Evolutionary conservation across 2,329 filamentous ascomycete genomes (phyloP), one percentile per base, ranked within the genome.

Genomic region (Cordyceps javanica): DNA sequence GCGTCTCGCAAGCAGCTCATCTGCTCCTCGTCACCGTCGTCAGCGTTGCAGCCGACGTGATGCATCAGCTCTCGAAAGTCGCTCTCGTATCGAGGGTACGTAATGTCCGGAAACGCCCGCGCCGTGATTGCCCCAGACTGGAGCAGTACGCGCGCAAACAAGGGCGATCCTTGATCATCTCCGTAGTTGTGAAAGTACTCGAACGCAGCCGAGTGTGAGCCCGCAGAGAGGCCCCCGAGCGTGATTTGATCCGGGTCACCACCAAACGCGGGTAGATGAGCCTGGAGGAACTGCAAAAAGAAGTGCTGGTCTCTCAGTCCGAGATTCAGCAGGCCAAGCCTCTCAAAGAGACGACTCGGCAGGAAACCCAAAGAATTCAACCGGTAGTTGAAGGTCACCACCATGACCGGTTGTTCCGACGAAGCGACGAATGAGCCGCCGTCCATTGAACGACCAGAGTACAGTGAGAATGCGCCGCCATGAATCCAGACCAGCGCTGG

Each of bases 181-280:
- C 66, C 69, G 14, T 73, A 74, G 41, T 71, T 73, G 51, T 73
- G 70, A 34, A 72, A 73, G 34, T 73, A 71, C 49, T 72, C 69
- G 2, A 73, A 70, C 7, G 70, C 72, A 0, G 72, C 69, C 0
- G 72, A 72, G 57, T 73, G 71, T 8, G 68, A 63, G 48, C 83
- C 82, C 0, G 82, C 80, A 10, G 76, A 79, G 59, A 82, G 77
- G 0, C 83, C 82, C 58, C 75, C 76, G 19, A 84, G 74, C 0
- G 80, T 82, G 0, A 86, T 77, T 7, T 77, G 73, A 1, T 65
- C 61, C 0, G 74, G 73, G 54, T 85, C 76, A 3, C 82, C 81
- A 0, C 82, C 81, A 55, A 85, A 85, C 2, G 72, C 65, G 2
- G 67, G 62, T 53, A 85, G 81, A 59, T 85, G 68, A 9, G 71